These are phyloP conservation scores for Citrus reticulata DNA, from an alignment of 345 rosid genomes.

Conservation along the genomic window DNA sequence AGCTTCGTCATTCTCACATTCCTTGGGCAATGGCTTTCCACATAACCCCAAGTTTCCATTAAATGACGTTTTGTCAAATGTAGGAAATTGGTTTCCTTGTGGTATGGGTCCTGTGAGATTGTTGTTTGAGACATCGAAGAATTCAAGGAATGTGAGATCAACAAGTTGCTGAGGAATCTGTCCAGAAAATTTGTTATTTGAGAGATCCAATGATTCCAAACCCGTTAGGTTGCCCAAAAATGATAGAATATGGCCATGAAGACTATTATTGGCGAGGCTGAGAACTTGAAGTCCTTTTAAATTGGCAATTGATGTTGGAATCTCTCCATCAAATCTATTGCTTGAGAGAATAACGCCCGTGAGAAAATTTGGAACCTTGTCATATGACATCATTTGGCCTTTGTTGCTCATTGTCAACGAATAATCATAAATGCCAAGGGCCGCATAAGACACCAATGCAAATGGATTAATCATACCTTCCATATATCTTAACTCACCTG, in stretches of 20 bases:
- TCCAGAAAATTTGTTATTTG: background rate
- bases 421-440: background rate
- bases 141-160: background rate
- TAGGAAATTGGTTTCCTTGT: background rate
- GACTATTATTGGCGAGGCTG: background rate
- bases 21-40: too few species aligned
- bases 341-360: background rate
- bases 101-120: background rate
- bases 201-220: slow-evolving; percentile 4
- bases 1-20: too few species aligned
- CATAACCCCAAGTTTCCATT: too few species aligned
- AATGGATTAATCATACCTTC: too few species aligned
- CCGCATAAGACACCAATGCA: too few species aligned
- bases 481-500: too few species aligned
- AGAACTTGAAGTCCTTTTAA: background rate
- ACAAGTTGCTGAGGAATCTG: background rate
- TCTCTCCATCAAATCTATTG: slow-evolving; percentile 7
- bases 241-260: background rate
- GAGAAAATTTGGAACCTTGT: background rate
- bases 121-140: too few species aligned
- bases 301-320: background rate
- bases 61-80: background rate
- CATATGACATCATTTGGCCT: background rate
- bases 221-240: background rate
- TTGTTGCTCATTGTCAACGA: background rate